Evolutionary conservation across 169 alveolate species (phyloP).

Genomic region (Perkinsus marinus): DNA sequence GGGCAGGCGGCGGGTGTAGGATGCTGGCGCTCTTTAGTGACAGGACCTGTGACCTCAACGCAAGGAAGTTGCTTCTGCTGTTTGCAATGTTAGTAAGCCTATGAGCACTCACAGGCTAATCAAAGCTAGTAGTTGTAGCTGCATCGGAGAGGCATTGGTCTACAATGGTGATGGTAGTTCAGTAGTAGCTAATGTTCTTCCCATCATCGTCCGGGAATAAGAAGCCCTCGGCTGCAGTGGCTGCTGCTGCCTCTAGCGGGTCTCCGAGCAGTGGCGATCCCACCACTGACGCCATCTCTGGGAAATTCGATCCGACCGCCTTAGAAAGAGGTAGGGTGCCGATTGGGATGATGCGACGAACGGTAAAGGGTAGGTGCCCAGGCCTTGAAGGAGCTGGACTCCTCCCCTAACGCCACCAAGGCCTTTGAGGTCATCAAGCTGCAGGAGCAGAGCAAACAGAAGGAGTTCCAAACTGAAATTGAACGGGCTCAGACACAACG

Average conservation of each 20-base stretch:
- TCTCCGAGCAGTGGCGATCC: not conserved
- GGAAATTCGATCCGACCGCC: slow-evolving; percentile 86
- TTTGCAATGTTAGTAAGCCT: no score
- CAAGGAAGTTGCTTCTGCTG: no score
- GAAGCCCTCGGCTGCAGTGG: not conserved
- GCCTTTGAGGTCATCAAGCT: slow-evolving; percentile 86
- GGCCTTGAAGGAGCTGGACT: slow-evolving; percentile 85
- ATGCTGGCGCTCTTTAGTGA: no score
- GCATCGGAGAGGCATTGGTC: no score
- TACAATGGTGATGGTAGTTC: not conserved
- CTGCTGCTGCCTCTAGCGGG: not conserved
- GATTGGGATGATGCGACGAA: not conserved
- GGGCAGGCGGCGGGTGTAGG: no score
- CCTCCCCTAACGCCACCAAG: slow-evolving; percentile 77
- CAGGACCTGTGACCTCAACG: no score
- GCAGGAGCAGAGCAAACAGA: slow-evolving; percentile 85
- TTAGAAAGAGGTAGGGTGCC: slow-evolving; percentile 73
- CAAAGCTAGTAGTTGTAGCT: no score
- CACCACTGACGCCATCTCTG: not conserved
- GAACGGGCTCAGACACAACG: slow-evolving; percentile 46
- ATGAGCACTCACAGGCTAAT: no score
- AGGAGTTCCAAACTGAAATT: slow-evolving; percentile 73
- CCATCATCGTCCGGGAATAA: not conserved
- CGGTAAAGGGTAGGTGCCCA: slow-evolving; percentile 60
- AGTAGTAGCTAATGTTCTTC: not conserved